Base-by-base conservation (phyloP, 192 early-diverging fungal species). In the Coemansia sp. region DNA sequence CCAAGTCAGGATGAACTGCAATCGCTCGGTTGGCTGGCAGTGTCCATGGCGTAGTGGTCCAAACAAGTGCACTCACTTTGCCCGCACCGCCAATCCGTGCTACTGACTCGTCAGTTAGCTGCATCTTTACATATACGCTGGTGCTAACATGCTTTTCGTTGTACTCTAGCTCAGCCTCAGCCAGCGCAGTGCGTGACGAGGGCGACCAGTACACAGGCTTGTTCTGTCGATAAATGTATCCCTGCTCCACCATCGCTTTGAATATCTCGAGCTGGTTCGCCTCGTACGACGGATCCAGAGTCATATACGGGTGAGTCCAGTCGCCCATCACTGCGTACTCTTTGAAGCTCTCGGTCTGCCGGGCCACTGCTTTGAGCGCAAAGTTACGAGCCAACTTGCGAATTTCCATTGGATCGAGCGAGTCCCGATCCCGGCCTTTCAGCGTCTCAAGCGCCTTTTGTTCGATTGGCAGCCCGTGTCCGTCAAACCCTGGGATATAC, bases 161-260 rank as follows among this genome's bases (percentile, higher is more conserved):
- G 61, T 93, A 91, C 64, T 93, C 89, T 23, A 93, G 73, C 64
- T 91, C 91, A 1, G 91, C 84, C 75, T 93, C 91, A 14, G 91
- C 91, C 35, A 93, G 83, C 4, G 91, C 89, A 12, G 91, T 89
- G 58, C 85, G 83, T 48, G 91, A 91, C 3, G 91, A 93, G 3
- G 91, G 91, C 27, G 89, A 93, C 89, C 89, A 93, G 66, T 89
- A 91, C 3, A 93, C 91, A 1, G 91, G 91, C 59, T 90, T 90
- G 71, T 87, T 83, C 64, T 88, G 88, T 12, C 91, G 83, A 57
- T 90, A 90, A 20, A 93, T 90, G 22, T 88, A 85, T 7, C 87
- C 88, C 62, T 84, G 84, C 62, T 83, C 79, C 63, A 90, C 83
- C 91, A 93, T 90, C 19, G 82, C 76, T 24, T 82, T 75, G 59